Evolutionary conservation across 768 basidiomycete genomes (phyloP).

Genomic region (Kwoniella dejecticola): DNA sequence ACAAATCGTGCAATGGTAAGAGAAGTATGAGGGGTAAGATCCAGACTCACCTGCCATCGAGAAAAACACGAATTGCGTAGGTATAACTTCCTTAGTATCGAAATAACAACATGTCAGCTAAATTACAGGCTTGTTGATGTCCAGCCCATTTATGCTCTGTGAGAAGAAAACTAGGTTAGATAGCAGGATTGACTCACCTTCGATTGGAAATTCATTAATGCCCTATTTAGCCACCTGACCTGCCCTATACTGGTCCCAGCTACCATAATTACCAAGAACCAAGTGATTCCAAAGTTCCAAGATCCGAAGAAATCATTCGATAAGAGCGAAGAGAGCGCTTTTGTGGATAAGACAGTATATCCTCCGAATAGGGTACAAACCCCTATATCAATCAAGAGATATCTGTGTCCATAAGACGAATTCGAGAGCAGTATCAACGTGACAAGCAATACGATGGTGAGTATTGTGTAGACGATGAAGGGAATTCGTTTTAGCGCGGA

Average conservation of each 20-base stretch:
- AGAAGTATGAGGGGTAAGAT: no score
- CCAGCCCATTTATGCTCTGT: no score
- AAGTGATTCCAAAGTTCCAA: constrained; percentile 67
- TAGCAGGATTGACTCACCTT: constrained; percentile 62
- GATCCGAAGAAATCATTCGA: constrained; percentile 75
- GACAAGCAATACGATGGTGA: constrained; percentile 65
- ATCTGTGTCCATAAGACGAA: constrained; percentile 64
- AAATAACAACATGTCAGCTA: no score
- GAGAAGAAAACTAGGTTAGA: no score
- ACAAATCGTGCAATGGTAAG: neutral
- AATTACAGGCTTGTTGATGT: no score
- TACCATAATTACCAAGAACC: constrained; percentile 62
- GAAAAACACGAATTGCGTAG: constrained; percentile 92
- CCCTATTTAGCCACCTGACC: constrained; percentile 58
- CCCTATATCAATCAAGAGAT: constrained; percentile 83
- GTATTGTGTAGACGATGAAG: constrained; percentile 21
- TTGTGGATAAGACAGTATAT: constrained; percentile 91
- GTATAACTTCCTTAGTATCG: constrained; percentile 86
- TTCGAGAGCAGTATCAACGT: constrained; percentile 69
- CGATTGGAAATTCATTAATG: constrained; percentile 88
- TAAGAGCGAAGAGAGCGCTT: constrained; percentile 83
- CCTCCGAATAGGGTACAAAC: constrained; percentile 52
- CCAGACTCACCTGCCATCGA: constrained; percentile 68
- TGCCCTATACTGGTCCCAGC: constrained; percentile 53
- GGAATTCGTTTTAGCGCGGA: constrained; percentile 13